Base-by-base conservation (phyloP, 1,284 basidiomycete species). In the Austroboletus rostrupii region DNA sequence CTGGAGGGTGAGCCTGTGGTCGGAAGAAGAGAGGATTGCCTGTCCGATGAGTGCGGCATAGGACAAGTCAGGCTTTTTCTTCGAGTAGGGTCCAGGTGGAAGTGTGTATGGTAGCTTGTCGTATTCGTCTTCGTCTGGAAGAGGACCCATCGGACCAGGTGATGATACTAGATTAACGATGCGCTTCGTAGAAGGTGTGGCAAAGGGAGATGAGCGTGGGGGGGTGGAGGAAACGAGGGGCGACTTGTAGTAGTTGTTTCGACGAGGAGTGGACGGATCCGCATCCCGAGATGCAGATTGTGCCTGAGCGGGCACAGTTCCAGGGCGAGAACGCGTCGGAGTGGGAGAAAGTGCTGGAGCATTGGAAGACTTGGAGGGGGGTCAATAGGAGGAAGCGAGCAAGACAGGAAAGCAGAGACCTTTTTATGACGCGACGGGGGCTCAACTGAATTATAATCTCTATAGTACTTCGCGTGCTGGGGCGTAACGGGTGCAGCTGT, bases 31-130 rank as follows among this genome's bases (percentile, higher is more conserved):
- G 50, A 95, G 76, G 54, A 98, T 87, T 8, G 96, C 96, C 60
- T 95, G 93, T 5, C 96, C 96, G 55, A 99, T 94, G 47, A 98
- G 81, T 6, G 93, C 95, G 3, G 96, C 95, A 62, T 98, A 98
- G 2, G 93, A 94, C 28, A 83, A 79, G 28, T 86, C 81, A 0
- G 93, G 93, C 61, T 94, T 92, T 49, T 77, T 77, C 36, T 71
- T 70, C 5, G 86, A 82, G 61, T 92, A 89, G 1, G 90, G 90
- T n/a, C 90, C 90, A 1, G 84, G 78, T 0, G 92, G 92, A 1
- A 95, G 78, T 47, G 69, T 80, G 63, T 84, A 91, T 2, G 88
- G 87, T 38, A 85, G 69, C n/a, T 73, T 75, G 41, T 79, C 78
- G 42, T 81, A 79, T 43, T 82, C 78, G 32, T 79, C 78, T 59